These are phyloP conservation scores for Lactifluus pinguis DNA, from an alignment of 768 basidiomycete species.

Conservation along the genomic window DNA sequence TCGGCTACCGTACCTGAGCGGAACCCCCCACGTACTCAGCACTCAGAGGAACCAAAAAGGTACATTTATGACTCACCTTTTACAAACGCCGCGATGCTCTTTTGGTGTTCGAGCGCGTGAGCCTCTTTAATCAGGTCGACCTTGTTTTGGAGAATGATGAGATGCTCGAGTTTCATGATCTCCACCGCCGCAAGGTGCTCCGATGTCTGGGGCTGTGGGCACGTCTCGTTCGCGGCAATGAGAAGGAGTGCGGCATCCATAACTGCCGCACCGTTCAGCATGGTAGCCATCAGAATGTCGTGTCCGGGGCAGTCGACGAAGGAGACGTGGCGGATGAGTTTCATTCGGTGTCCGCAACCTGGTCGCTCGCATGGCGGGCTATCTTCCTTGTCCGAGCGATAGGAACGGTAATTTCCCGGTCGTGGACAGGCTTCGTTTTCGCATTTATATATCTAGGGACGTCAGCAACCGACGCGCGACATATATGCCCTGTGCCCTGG, in stretches of 20 bases:
- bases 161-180: constrained; percentile 98
- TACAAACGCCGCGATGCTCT: constrained; percentile 91
- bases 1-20: constrained; percentile 86
- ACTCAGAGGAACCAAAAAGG: background rate
- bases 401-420: constrained; percentile 90
- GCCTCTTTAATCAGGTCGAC: constrained; percentile 95
- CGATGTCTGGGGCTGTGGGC: constrained; percentile 97
- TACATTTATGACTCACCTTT: constrained; percentile 49
- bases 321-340: constrained; percentile 90
- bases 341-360: constrained; percentile 85
- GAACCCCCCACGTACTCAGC: background rate
- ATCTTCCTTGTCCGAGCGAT: constrained; percentile 90
- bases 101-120: constrained; percentile 91
- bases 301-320: constrained; percentile 98
- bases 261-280: constrained; percentile 99
- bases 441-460: constrained; percentile 88
- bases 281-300: constrained; percentile 99
- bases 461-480: background rate
- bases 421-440: constrained; percentile 88
- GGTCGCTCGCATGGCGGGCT: constrained; percentile 89
- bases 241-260: constrained; percentile 98
- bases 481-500: background rate
- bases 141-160: constrained; percentile 98
- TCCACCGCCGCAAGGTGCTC: constrained; percentile 98
- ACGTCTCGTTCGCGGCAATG: constrained; percentile 96